Conservation (phyloP, 768 basidiomycete species). For the Leccinum fibrillosum region DNA sequence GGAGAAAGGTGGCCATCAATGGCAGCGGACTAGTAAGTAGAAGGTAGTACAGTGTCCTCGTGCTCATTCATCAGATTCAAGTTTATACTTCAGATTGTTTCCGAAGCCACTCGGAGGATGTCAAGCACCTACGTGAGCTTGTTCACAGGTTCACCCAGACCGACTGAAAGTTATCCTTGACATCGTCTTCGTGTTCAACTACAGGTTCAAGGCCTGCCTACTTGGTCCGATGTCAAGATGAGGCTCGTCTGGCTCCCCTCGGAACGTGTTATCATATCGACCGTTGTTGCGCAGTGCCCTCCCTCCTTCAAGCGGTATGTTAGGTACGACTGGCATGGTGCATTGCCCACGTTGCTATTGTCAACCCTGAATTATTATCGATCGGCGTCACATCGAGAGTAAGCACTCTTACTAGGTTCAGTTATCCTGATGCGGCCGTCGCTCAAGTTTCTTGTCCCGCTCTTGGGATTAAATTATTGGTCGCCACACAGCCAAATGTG, state of each 20-base stretch:
- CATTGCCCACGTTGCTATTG: not conserved
- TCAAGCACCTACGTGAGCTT: not conserved
- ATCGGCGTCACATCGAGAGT: conserved; percentile 7
- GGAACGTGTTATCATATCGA: not conserved
- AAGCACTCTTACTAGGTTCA: not conserved
- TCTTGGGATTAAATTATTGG: not conserved
- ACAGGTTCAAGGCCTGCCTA: not conserved
- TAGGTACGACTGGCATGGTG: not conserved
- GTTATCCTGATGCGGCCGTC: conserved; percentile 1
- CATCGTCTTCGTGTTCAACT: not conserved
- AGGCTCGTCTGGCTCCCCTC: conserved; percentile 2
- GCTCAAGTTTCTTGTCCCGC: not conserved
- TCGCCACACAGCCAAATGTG: not conserved
- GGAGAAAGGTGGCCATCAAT: not conserved
- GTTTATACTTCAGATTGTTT: not conserved
- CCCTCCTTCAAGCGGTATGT: not conserved
- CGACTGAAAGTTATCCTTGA: not conserved
- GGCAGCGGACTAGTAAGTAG: not conserved
- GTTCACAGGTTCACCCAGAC: not conserved
- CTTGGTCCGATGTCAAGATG: not conserved
- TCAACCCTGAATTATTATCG: conserved; percentile 2
- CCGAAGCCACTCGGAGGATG: not conserved
- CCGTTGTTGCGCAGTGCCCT: conserved; percentile 1
- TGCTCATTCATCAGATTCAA: not conserved
- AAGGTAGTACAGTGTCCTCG: not conserved